Conservation (phyloP, 495 filamentous ascomycete species). For the Daldinia bambusicola region DNA sequence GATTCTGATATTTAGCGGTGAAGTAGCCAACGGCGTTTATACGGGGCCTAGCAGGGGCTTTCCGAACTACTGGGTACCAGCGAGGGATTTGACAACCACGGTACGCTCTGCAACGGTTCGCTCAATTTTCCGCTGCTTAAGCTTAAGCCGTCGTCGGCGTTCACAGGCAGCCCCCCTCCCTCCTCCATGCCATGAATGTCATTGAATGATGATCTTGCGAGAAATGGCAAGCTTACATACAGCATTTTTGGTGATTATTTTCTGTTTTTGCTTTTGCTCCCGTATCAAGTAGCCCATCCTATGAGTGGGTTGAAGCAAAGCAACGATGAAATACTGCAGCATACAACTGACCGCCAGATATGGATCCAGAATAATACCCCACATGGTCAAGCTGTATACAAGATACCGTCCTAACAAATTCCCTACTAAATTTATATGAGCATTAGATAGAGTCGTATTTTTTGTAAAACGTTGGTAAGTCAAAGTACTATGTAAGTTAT, state of each 20-base stretch:
- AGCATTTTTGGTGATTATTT: no score
- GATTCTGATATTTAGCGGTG: slow-evolving; percentile 1
- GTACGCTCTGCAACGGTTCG: not conserved
- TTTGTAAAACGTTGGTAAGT: not conserved
- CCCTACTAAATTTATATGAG: not conserved
- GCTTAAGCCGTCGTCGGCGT: not conserved
- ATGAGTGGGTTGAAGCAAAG: no score
- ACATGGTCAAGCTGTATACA: not conserved
- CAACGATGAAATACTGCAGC: not conserved
- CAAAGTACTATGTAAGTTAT: not conserved
- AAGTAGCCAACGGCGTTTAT: not conserved
- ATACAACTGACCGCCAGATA: not conserved
- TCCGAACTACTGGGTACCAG: not conserved
- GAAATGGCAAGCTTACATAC: not conserved
- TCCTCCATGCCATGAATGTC: not conserved
- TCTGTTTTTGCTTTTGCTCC: not conserved
- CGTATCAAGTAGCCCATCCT: not conserved
- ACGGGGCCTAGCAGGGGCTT: not conserved
- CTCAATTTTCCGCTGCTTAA: not conserved
- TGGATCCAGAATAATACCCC: not conserved
- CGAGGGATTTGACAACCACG: not conserved
- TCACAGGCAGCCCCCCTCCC: not conserved
- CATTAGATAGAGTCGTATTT: not conserved
- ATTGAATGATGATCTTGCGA: not conserved
- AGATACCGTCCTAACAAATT: not conserved